Base-by-base conservation (phyloP, 495 filamentous ascomycete species). In the Tuber umbilicatum region DNA sequence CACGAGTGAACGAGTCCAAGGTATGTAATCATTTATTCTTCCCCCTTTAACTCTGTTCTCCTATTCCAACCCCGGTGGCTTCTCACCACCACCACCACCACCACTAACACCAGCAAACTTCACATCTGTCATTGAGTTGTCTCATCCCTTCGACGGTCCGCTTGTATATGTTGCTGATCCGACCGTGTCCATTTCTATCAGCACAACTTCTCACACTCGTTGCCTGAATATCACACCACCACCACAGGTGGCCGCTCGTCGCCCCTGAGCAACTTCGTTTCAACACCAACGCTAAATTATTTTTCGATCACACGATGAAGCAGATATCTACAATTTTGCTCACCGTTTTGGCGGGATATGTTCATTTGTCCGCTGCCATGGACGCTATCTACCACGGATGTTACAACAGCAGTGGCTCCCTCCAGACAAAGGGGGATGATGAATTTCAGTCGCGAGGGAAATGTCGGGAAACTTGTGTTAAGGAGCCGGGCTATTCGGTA, bases 1-100 rank as follows among this genome's bases (percentile, higher is more conserved):
- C 75, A 78, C 77, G 77, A 79, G 77, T 79, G 77, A 79, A 78
- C 78, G 77, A 79, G 72, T 76, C 77, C 77, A 35, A 42, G 55
- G 76, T 70, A 35, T 69, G 73, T 79, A 70, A 76, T 79, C 74
- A 74, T 72, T 79, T 76, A 79, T 79, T 76, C 69, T 71, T 45
- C 55, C 73, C 47, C 50, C 37, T 72, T 68, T 78, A 35, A 72
- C 78, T 79, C 68, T 74, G 64, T 79, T 70, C 72, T 75, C 70
- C 55, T 64, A 35, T 45, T 41, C 71, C 71, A 35, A 40, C 71
- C 43, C 42, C 72, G 21, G 71, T 40, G 38, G 42, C 69, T 70
- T 60, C 75, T 64, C 72, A 73, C 69, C 71, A 78, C 47, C 47
- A 43, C 42, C 42, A 43, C 42, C 42, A 50, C 45, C 45, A 35